Evolutionary conservation across 768 basidiomycete genomes (phyloP).

Genomic region (Podaxis sp.): DNA sequence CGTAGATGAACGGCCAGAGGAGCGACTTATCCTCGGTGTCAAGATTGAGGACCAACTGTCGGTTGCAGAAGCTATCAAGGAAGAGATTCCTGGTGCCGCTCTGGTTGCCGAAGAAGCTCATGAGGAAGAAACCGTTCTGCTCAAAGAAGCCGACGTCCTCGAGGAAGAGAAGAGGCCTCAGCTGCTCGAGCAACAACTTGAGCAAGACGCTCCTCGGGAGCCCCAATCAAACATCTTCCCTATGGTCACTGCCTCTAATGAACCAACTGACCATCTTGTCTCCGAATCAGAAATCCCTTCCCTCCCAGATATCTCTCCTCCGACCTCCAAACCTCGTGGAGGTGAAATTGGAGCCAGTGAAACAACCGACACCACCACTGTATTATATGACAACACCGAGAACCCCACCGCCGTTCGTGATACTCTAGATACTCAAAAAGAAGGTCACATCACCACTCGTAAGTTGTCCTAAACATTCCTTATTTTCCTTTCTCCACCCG

Average conservation of each 20-base stretch:
- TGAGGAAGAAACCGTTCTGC: neutral
- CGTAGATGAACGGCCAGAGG: neutral
- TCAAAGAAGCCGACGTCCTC: neutral
- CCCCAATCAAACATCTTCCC: neutral
- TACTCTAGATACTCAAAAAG: neutral
- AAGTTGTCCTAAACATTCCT: neutral
- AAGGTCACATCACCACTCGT: neutral
- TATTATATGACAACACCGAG: neutral
- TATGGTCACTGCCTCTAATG: neutral
- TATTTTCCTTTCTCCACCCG: neutral
- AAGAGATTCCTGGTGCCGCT: conserved; percentile 13
- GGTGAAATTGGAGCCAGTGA: neutral
- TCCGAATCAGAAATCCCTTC: neutral
- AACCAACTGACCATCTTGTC: neutral
- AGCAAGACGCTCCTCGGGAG: neutral
- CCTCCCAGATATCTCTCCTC: neutral
- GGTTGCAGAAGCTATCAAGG: conserved; percentile 16
- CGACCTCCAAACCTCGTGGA: neutral
- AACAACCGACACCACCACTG: neutral
- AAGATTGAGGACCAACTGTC: conserved; percentile 13
- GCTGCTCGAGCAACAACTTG: neutral
- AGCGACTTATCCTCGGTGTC: neutral
- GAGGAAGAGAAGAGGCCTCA: too few species aligned
- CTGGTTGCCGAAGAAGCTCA: conserved; percentile 5
- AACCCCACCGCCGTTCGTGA: neutral